Percentiles rank a stretch among this genome's conserved stretches.
These are phyloP conservation scores for Rhododendron mucronatum DNA, from an alignment of 148 eudicot genomes.

Conservation along the genomic window DNA sequence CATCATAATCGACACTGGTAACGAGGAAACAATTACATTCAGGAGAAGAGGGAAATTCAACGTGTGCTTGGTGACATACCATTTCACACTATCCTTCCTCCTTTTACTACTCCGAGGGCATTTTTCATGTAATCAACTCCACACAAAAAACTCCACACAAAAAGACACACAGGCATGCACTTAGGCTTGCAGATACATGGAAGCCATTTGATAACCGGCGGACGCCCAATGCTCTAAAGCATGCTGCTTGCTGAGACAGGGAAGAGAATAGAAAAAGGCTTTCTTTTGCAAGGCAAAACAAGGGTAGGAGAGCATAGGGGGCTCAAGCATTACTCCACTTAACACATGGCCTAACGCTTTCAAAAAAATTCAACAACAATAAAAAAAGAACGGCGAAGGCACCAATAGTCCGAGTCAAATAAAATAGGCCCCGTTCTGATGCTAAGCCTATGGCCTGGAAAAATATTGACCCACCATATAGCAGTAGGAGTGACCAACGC, in stretches of 20 bases:
- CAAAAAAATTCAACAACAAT: background rate
- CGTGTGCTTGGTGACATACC: background rate
- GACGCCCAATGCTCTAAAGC: background rate
- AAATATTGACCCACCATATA: background rate
- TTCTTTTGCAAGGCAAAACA: background rate
- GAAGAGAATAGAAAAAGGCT: background rate
- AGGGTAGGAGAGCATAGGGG: background rate
- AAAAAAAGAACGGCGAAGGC: background rate
- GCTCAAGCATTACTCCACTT: background rate
- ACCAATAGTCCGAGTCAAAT: background rate
- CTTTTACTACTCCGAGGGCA: background rate
- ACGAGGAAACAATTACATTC: background rate
- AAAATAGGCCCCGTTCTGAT: background rate
- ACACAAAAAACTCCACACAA: background rate
- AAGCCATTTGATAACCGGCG: background rate
- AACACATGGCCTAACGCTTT: background rate
- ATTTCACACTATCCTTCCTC: background rate
- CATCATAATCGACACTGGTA: background rate
- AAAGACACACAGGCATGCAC: background rate
- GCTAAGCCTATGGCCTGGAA: background rate
- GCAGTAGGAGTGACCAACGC: background rate
- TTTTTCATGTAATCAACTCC: background rate
- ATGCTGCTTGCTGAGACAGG: background rate
- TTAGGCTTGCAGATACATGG: background rate
- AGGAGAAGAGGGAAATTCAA: background rate